Evolutionary conservation across 192 early-diverging fungal genomes (phyloP), one percentile per base, ranked within the genome.

Genomic region (Dissophora ornata): DNA sequence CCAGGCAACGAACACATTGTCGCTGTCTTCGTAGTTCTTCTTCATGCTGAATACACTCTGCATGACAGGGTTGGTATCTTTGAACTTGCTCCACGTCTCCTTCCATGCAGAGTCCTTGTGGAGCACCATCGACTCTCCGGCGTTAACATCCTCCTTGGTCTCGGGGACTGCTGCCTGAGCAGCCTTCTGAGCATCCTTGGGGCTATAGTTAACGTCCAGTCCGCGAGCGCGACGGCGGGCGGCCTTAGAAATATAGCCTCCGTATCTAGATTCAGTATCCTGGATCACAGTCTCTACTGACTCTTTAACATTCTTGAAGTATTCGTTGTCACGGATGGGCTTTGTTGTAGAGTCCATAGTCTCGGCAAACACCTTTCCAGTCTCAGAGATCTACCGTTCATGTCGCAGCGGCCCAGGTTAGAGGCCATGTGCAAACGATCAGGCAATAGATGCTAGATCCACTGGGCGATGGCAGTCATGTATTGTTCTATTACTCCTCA

Each of bases 11-110:
- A 96, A 81, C 0, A 94, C 81, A 79, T 96, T 94, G 66, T 97
- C 95, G 75, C 90, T 92, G 79, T 99, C 96, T 46, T 96, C 91
- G 73, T 96, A 91, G 61, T 81, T 84, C 57, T 91, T 90, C 73
- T 87, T 84, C 13, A 91, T 86, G 44, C 83, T 86, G 83, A 95
- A 92, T 60, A 97, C 81, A 18, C 83, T 80, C 79, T 96, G 92
- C 79, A 93, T 90, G 28, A 99, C 73, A 40, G 93, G 88, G 84
- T 85, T 94, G 47, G 87, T 90, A 52, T 95, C 93, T 83, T 95
- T 95, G 81, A 98, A 96, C 53, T 90, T 91, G 28, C 88, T 86
- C 97, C 97, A 99, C 70, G 88, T 89, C 83, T 91, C 91, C 78
- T 94, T 94, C 89, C 92, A 91, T 60, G 86, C 88, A 53, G 93